Conservation (phyloP, 768 basidiomycete genomes). For the Mycena rosella region DNA sequence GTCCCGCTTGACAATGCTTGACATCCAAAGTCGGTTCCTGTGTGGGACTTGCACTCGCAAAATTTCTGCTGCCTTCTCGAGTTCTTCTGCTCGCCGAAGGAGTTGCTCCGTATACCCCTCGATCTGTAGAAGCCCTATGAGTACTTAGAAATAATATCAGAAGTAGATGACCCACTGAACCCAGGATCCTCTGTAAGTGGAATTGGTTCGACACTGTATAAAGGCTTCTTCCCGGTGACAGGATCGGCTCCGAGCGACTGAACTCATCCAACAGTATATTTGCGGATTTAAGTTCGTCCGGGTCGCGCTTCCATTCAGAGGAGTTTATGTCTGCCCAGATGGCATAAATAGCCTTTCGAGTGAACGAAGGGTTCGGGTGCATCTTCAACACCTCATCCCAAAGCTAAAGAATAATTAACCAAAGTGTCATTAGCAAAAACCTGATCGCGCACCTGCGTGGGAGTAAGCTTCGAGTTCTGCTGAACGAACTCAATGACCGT, state of each 20-base stretch:
- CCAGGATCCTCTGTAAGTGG: neutral
- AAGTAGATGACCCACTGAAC: too few relatives aligned
- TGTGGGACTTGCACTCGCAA: neutral
- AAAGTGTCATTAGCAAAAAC: neutral
- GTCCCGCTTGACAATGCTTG: neutral
- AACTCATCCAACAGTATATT: neutral
- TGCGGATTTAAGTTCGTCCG: neutral
- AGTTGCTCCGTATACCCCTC: too few relatives aligned
- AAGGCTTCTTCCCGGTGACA: neutral
- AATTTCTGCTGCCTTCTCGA: too few relatives aligned
- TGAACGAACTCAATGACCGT: neutral
- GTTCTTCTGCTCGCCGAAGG: too few relatives aligned
- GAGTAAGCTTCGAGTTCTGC: too few relatives aligned
- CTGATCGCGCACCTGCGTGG: too few relatives aligned
- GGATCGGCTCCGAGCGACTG: neutral
- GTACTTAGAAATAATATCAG: too few relatives aligned
- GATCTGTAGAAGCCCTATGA: too few relatives aligned
- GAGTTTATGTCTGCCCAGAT: neutral
- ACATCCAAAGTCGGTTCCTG: neutral
- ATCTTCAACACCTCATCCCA: conserved; percentile 9
- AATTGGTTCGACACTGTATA: neutral
- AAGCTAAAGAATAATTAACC: neutral
- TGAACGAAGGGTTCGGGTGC: neutral
- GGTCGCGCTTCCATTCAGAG: neutral
- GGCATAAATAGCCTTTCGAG: neutral